A percentile compares a stretch with the other conserved stretches of the same genome.
phyloP scores from a whole-genome alignment of 495 filamentous ascomycete species.

The Platismatia glauca region DNA sequence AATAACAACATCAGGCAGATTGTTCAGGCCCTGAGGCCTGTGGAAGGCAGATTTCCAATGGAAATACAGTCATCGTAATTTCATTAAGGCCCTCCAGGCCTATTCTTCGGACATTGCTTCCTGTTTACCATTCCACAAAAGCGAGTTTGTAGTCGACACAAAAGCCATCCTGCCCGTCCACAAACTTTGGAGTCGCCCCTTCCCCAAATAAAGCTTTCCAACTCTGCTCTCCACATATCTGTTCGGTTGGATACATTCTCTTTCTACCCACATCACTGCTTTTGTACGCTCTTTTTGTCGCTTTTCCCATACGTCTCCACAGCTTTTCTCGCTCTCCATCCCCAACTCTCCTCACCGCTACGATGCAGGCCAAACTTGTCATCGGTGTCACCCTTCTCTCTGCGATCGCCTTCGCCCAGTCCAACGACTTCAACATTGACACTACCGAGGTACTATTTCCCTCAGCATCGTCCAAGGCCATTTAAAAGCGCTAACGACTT shows the following conservation, averaged over 20 bases:
- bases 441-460: not conserved
- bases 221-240: not conserved
- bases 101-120: too few species aligned
- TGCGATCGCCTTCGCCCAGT: not conserved
- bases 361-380: slow-evolving; percentile 4
- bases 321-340: not conserved
- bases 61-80: too few species aligned
- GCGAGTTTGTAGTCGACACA: too few species aligned
- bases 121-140: not conserved
- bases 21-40: too few species aligned
- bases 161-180: not conserved
- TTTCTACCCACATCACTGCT: not conserved
- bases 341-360: not conserved
- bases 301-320: not conserved
- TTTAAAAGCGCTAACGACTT: not conserved
- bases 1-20: too few species aligned
- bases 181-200: not conserved
- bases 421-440: slow-evolving; percentile 12
- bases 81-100: too few species aligned
- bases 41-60: too few species aligned
- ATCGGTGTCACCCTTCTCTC: slow-evolving; percentile 2
- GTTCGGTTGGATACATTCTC: not conserved
- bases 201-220: not conserved
- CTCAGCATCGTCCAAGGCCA: not conserved
- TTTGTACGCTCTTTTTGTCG: not conserved